Percentiles rank a stretch among this genome's conserved stretches.
Conservation (phyloP, 331 rosid species). For the Acacia pycnantha region DNA sequence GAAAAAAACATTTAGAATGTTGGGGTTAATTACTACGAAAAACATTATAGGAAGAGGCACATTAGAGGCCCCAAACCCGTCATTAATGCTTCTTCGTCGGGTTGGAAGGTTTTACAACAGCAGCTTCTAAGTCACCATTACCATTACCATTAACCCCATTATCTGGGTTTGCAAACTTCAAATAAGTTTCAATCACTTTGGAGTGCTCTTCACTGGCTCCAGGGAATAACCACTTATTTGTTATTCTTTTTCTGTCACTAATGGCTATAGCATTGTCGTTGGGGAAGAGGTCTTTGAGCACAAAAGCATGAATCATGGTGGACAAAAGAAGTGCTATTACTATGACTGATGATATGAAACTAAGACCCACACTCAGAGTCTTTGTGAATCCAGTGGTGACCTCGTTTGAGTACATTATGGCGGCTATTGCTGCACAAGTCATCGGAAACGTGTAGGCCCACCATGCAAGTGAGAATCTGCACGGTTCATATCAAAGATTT, state of each 20-base stretch:
- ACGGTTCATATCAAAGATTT: slow-evolving; percentile 12
- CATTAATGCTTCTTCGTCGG: background rate
- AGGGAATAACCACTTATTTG: slow-evolving; percentile 51
- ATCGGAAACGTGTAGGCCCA: slow-evolving; percentile 99
- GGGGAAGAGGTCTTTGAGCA: slow-evolving; percentile 73
- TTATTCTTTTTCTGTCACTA: slow-evolving; percentile 56
- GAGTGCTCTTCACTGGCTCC: slow-evolving; percentile 44
- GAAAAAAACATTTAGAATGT: too few species aligned
- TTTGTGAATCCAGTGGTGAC: slow-evolving; percentile 57
- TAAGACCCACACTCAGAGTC: slow-evolving; percentile 47
- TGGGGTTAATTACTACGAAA: too few species aligned
- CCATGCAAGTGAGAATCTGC: slow-evolving; percentile 89
- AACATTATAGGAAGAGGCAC: too few species aligned
- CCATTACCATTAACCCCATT: background rate
- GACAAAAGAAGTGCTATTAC: slow-evolving; percentile 53
- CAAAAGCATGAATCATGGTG: slow-evolving; percentile 74
- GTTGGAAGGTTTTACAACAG: background rate
- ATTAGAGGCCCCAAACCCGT: too few species aligned
- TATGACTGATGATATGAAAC: slow-evolving; percentile 47
- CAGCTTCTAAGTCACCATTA: background rate
- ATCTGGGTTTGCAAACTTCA: slow-evolving; percentile 55
- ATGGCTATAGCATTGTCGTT: slow-evolving; percentile 93
- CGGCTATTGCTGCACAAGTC: slow-evolving; percentile 94
- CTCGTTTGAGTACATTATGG: slow-evolving; percentile 67
- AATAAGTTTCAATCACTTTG: slow-evolving; percentile 60